Evolutionary conservation across 2,329 filamentous ascomycete genomes (phyloP), one percentile per base, ranked within the genome.

Genomic region (Diaporthe sp.): DNA sequence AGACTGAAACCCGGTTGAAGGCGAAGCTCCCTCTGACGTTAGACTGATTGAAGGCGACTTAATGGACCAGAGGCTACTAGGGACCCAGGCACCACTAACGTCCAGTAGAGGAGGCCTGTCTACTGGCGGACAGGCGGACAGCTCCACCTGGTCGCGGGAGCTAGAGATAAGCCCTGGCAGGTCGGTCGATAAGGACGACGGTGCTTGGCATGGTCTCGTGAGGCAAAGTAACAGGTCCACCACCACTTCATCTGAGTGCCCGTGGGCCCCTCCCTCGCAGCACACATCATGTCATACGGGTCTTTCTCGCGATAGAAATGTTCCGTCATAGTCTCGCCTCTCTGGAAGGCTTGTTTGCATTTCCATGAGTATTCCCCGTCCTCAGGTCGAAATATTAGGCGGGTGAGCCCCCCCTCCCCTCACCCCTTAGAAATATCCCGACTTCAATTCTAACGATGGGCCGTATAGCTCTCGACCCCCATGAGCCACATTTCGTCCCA

Each of bases 251-350:
- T 50, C 61, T 67, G 42, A 50, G 47, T 50, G 28, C 61, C 61
- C 61, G 42, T 52, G 61, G 61, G 61, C 61, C 61, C 61, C 45
- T 67, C 61, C 61, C 42, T 67, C 19, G 22, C 28, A 67, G 45
- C 64, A 67, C 64, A 67, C 64, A 67, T 67, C 64, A 67, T 67
- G 64, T 67, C 64, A 67, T 67, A 67, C 47, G 25, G 64, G 22
- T 19, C 45, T 38, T 13, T 28, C 30, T 67, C 33, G 13, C n/a
- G 64, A 67, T 35, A 67, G 64, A 67, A n/a, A 67, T 67, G 64
- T 38, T 30, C 15, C 45, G 15, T 12, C 47, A n/a, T n/a, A 38
- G 64, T 45, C 30, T 67, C 45, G 30, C 64, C 64, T 52, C 60
- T 64, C 60, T 25, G 64, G 64, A 67, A 67, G 64, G 64, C 64